Evolutionary conservation across 2,329 filamentous ascomycete species (phyloP), one percentile per base, ranked within the genome.

Genomic region (Arthrobotrys conoides): DNA sequence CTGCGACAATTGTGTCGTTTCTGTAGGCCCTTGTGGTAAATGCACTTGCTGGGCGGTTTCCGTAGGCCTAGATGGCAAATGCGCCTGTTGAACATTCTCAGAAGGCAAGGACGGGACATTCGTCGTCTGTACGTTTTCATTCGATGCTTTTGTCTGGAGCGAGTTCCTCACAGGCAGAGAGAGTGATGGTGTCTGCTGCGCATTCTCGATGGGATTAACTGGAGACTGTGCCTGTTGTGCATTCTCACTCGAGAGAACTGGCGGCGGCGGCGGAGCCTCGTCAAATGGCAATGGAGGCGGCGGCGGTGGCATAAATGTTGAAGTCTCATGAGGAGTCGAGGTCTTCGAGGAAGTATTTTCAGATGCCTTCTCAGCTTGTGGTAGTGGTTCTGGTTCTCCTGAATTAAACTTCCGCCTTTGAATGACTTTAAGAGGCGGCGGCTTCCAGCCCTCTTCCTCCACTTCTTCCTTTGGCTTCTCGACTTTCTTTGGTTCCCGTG

Each of bases 361-460:
- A 9, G 53, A 14, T 2, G 18, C 1, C 20, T 18, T 46, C 49
- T 18, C 61, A 14, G 24, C 24, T 44, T 53, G 18, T 22, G 9
- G 27, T 30, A 36, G 53, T 9, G 63, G 61, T 2, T 70, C 65
- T 1, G 72, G 66, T 16, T 65, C 71, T 57, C 72, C 73, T 18
- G 73, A 71, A 49, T 68, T 51, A 24, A 77, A 77, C 53, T 64
- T 77, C 3, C 73, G 73, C 46, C 73, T 16, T 20, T 48, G 57
- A 1, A 77, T 44, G 41, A 49, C 30, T 33, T 71, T 71, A 0
- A 71, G 63, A 20, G 73, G 73, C 14, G 73, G 73, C 6, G 73
- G 73, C 66, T 53, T 71, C 73, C 73, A 77, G 2, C 67, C 63
- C 36, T 51, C 53, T 44, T 48, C 49, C 16, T 71, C 72, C 9